Percentiles rank a stretch among this genome's conserved stretches.
Conservation (phyloP, 1,139 yeast genomes). For the Wickerhamomyces sp. region DNA sequence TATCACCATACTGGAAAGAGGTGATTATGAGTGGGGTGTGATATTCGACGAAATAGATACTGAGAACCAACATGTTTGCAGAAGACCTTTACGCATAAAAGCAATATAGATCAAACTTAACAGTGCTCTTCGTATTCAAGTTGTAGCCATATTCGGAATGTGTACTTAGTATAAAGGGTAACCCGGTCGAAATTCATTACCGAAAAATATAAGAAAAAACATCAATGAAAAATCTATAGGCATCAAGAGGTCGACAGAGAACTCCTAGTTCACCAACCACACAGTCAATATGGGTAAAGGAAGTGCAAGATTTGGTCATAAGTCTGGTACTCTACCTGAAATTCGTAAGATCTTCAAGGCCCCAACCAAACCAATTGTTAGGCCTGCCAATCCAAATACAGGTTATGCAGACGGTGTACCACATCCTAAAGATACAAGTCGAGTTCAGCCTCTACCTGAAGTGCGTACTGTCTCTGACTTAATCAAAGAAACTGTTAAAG, state of each 20-base stretch:
- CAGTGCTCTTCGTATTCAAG: neutral
- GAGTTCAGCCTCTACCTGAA: conserved; percentile 48
- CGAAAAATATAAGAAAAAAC: neutral
- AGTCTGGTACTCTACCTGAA: conserved; percentile 78
- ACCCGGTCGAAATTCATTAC: neutral
- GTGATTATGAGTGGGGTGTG: conserved; percentile 78
- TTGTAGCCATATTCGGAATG: neutral
- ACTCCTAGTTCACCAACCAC: too few relatives aligned
- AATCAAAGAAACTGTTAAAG: conserved; percentile 46
- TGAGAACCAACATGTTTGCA: conserved; percentile 28
- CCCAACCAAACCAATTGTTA: conserved; percentile 54
- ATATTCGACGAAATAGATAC: conserved; percentile 46
- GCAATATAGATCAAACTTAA: conserved; percentile 16
- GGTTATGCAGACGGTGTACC: conserved; percentile 77
- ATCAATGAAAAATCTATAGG: neutral
- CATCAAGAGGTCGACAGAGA: neutral
- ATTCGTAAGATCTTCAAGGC: conserved; percentile 67
- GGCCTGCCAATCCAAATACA: conserved; percentile 44
- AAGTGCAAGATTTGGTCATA: conserved; percentile 42
- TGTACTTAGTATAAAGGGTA: neutral
- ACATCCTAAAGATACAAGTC: conserved; percentile 64
- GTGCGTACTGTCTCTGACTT: conserved; percentile 55
- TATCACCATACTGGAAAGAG: conserved; percentile 58
- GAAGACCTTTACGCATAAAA: conserved; percentile 30
- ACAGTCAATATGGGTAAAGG: conserved; percentile 37